Evolutionary conservation across 164 flowering plant genomes (phyloP).

Genomic region (Stephania yunnanensis): DNA sequence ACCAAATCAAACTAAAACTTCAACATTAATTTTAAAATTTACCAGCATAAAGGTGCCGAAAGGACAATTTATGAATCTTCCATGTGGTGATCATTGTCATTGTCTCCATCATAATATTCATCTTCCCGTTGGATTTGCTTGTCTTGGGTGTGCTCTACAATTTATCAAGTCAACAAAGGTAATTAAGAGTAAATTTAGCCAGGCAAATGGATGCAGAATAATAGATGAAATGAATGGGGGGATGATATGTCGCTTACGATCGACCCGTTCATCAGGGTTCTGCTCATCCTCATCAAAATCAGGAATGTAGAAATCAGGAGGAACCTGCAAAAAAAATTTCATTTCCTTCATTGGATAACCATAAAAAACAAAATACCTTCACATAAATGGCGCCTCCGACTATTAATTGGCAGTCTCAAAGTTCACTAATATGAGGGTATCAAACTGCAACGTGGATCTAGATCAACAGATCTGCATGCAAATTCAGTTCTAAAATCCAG

Average conservation of each 20-base stretch:
- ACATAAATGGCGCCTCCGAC: too few relatives aligned
- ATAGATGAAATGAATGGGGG: neutral
- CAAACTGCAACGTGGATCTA: too few relatives aligned
- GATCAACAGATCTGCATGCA: too few relatives aligned
- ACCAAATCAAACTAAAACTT: neutral
- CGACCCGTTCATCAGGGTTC: conserved; percentile 83
- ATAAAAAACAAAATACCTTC: too few relatives aligned
- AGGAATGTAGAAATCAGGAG: conserved; percentile 91
- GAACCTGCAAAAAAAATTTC: conserved; percentile 51
- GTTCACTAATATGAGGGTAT: too few relatives aligned
- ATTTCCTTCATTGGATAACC: neutral
- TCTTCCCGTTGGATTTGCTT: conserved; percentile 91
- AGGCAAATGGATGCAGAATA: neutral
- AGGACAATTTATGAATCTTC: conserved; percentile 25
- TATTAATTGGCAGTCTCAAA: too few relatives aligned
- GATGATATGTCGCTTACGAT: conserved; percentile 54
- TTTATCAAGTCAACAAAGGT: neutral
- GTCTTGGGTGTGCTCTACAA: conserved; percentile 82
- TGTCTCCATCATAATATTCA: conserved; percentile 87
- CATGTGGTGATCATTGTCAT: conserved; percentile 79
- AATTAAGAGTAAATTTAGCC: neutral
- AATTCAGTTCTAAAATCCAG: too few relatives aligned
- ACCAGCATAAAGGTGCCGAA: neutral
- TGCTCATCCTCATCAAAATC: conserved; percentile 89
- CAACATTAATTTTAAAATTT: neutral